Conservation (phyloP, 352 stramenopile genomes). For the Phytophthora quininea region DNA sequence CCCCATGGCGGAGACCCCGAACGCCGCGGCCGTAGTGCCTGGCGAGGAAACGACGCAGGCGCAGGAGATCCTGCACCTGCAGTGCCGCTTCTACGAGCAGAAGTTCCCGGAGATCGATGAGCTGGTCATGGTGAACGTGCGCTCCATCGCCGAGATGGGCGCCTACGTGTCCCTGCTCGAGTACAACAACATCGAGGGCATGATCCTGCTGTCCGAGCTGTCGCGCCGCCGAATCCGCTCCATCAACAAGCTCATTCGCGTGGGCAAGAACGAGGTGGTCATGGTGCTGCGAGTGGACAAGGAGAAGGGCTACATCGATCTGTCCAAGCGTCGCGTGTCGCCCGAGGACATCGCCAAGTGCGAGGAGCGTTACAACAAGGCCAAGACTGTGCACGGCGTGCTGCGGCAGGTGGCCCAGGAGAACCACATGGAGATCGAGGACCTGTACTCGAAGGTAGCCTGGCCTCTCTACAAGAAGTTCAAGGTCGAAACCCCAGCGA, state of each 20-base stretch:
- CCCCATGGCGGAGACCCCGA: constrained; percentile 34
- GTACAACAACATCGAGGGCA: constrained; percentile 99
- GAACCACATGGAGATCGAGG: constrained; percentile 74
- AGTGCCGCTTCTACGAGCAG: constrained; percentile 47
- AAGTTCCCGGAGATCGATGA: constrained; percentile 97
- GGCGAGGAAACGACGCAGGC: constrained; percentile 66
- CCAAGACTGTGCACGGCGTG: constrained; percentile 98
- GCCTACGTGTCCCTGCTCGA: constrained; percentile 99
- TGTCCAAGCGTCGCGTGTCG: constrained; percentile 99
- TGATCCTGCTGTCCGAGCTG: constrained; percentile 99
- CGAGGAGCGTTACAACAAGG: constrained; percentile 99
- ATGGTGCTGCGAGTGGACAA: constrained; percentile 99
- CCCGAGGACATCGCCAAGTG: constrained; percentile 99
- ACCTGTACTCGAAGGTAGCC: constrained; percentile 91
- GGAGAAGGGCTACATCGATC: constrained; percentile 99
- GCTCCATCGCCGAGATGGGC: constrained; percentile 99
- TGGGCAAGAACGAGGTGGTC: constrained; percentile 99
- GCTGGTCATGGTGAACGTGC: constrained; percentile 96
- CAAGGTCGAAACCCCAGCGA: constrained; percentile 83
- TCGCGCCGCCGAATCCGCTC: constrained; percentile 98
- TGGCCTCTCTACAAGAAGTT: constrained; percentile 99
- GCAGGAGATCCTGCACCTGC: constrained; percentile 72
- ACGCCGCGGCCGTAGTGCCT: constrained; percentile 13
- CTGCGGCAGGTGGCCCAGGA: constrained; percentile 88
- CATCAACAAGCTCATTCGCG: constrained; percentile 99